Evolutionary conservation across 1,284 basidiomycete genomes (phyloP), one percentile per base, ranked within the genome.

Genomic region (Cryptococcus wingfieldii): DNA sequence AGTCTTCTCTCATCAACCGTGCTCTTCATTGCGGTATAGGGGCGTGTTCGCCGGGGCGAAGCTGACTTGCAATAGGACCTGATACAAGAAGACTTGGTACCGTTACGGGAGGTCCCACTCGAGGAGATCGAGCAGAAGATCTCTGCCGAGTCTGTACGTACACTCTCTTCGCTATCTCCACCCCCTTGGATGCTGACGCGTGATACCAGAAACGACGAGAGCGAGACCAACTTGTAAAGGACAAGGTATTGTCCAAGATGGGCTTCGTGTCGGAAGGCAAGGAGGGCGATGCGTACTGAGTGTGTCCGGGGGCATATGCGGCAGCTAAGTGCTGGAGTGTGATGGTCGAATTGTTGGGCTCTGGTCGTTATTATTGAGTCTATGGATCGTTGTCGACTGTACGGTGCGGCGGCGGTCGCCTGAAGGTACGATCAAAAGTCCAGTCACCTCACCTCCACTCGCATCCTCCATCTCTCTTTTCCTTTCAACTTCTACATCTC

Each of bases 81-180:
- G 61, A 92, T 96, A 76, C 82, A 83, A 65, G 93, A 97, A 78
- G 93, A 97, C 71, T 87, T 90, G 47, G 80, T 94, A 14, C 88
- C 88, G 14, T 79, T 94, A 61, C 81, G 82, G 63, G 85, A 86
- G 72, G 86, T 89, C 31, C 84, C 88, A 38, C 86, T 86, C 77
- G 65, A 77, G 18, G 80, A 84, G 53, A 77, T 95, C 54, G 82
- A 87, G 58, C 81, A 83, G 38, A 83, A 86, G 69, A 86, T 92
- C 70, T 84, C 84, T 67, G 81, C 83, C 52, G 88, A 90, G 37
- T 69, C 70, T 53, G 77, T 77, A 46, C 55, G 72, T 66, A 45
- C 12, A 16, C 38, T 49, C 28, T 23, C 9, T 12, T 23, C 14
- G 13, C 14, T 7, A 34, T 16, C n/a, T 23, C n/a, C 13, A 23